Percentiles rank a stretch among this genome's conserved stretches.
Conservation (phyloP, 139 green algal species). For the Picochlorum sp. region DNA sequence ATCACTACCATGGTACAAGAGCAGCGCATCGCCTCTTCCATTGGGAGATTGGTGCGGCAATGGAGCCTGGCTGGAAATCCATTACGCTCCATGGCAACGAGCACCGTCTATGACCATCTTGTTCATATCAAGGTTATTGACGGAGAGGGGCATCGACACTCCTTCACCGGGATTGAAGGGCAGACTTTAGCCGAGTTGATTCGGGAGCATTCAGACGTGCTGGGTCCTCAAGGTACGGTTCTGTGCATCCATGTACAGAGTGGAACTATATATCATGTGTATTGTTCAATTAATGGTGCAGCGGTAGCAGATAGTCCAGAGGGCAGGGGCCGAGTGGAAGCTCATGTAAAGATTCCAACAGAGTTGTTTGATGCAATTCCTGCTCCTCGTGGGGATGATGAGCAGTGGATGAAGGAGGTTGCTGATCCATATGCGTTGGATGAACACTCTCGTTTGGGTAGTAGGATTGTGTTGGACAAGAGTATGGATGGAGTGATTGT, state of each 20-base stretch:
- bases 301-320: constrained; percentile 5
- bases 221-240: constrained; percentile 5
- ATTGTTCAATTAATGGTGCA: neutral
- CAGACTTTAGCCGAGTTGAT: constrained; percentile 7
- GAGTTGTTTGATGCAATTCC: constrained; percentile 11
- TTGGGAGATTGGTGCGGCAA: too few species aligned
- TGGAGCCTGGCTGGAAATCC: too few species aligned
- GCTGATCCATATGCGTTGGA: constrained; percentile 2
- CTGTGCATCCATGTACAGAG: neutral
- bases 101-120: neutral
- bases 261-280: neutral
- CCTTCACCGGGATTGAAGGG: constrained; percentile 1
- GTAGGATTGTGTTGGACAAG: constrained; percentile 1
- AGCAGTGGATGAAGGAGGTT: constrained; percentile 1
- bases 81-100: too few species aligned
- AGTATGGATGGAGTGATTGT: constrained; percentile 2
- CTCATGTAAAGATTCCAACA: constrained; percentile 14
- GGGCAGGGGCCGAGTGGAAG: constrained; percentile 1
- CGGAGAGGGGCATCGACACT: neutral
- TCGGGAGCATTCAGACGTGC: neutral
- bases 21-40: too few species aligned
- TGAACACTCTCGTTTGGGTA: constrained; percentile 10
- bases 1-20: too few species aligned
- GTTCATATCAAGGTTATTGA: constrained; percentile 12
- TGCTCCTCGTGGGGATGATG: constrained; percentile 4